A percentile compares a stretch with the other conserved stretches of the same genome.
Conservation (phyloP, 2,329 filamentous ascomycete genomes). For the Phoma sp. region DNA sequence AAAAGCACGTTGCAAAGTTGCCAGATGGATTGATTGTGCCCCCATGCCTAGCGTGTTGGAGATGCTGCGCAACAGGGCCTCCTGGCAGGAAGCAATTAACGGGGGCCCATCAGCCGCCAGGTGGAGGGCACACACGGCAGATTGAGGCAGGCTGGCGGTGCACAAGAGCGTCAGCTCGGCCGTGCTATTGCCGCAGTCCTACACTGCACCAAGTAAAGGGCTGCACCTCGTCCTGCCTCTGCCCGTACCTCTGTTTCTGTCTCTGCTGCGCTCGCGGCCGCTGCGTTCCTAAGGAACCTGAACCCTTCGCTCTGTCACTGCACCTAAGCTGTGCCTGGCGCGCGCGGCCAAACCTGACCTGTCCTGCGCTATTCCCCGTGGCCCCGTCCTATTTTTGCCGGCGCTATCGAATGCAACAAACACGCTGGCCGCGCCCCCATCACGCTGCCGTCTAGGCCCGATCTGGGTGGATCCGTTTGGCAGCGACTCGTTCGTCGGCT, state of each 20-base stretch:
- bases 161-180: conserved; percentile 4
- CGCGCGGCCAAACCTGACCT: neutral
- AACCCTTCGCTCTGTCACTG: neutral
- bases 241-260: neutral
- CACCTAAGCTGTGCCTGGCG: conserved; percentile 5
- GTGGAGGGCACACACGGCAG: conserved; percentile 5
- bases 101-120: conserved; percentile 2
- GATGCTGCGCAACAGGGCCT: conserved; percentile 9
- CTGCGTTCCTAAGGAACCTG: too few species aligned
- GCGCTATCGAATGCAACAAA: conserved; percentile 19
- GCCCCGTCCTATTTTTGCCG: conserved; percentile 15
- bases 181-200: neutral
- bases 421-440: conserved; percentile 9
- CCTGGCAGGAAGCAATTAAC: conserved; percentile 9
- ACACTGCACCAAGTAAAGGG: too few species aligned
- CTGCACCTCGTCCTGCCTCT: neutral
- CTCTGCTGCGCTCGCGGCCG: neutral
- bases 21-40: conserved; percentile 3
- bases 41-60: conserved; percentile 15
- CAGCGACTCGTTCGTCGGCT: conserved; percentile 9
- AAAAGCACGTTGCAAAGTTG: conserved; percentile 6
- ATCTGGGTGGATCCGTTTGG: conserved; percentile 5
- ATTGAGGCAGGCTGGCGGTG: neutral
- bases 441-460: neutral
- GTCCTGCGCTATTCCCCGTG: too few species aligned